A percentile compares a stretch with the other conserved stretches of the same genome.
Evolutionary conservation across 106 monocot species (phyloP).

Genomic region (Gastrodia elata): DNA sequence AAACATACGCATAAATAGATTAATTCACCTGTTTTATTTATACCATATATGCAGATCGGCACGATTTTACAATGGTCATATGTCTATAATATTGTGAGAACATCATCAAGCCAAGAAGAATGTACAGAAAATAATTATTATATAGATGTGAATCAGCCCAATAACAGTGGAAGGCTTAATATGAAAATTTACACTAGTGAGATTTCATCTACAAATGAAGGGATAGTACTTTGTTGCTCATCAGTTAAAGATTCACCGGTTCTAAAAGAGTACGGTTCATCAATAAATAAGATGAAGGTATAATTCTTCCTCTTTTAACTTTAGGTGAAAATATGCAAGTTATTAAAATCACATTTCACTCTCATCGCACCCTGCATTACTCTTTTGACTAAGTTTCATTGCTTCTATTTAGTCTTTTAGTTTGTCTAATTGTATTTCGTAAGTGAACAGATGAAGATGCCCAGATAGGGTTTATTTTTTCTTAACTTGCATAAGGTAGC

Average conservation of each 20-base stretch:
- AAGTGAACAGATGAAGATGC: too few species aligned
- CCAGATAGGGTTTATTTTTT: too few species aligned
- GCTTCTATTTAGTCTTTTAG: too few species aligned
- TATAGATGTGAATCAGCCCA: neutral
- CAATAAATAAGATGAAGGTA: conserved; percentile 4
- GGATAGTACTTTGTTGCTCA: conserved; percentile 7
- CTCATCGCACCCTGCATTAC: too few species aligned
- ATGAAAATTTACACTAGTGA: neutral
- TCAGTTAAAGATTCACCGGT: conserved; percentile 1
- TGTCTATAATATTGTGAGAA: conserved; percentile 51
- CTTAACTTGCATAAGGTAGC: too few species aligned
- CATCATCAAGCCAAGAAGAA: conserved; percentile 19
- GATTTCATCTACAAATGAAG: conserved; percentile 6
- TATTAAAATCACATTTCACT: too few species aligned
- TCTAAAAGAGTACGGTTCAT: neutral
- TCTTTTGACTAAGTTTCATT: too few species aligned
- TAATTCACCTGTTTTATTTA: neutral
- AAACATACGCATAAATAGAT: neutral
- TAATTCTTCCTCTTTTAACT: neutral
- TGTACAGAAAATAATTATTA: neutral
- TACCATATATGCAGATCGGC: conserved; percentile 33
- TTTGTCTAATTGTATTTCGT: too few species aligned
- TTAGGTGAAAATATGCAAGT: neutral
- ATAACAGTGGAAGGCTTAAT: conserved; percentile 16
- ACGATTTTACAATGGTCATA: conserved; percentile 53